Conservation (phyloP, 192 early-diverging fungal species). For the Coemansia sp. region DNA sequence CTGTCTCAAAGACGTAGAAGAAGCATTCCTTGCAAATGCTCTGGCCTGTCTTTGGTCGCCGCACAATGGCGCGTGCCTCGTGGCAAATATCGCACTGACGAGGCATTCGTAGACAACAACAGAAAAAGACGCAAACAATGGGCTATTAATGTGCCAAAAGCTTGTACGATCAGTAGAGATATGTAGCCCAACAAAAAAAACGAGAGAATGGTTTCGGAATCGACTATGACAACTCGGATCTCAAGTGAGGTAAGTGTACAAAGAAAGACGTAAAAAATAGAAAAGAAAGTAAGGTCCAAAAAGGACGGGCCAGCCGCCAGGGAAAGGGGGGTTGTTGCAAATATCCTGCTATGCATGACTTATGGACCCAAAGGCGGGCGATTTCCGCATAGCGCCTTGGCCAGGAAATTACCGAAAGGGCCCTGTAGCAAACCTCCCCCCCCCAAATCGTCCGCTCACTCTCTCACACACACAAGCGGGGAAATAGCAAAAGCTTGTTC, state of each 20-base stretch:
- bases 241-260: background rate
- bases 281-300: constrained; percentile 7
- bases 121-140: background rate
- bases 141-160: background rate
- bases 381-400: constrained; percentile 9
- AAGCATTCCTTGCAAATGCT: constrained; percentile 92
- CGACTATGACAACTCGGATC: background rate
- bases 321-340: constrained; percentile 4
- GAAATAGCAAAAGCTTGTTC: background rate
- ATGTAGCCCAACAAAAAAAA: background rate
- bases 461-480: background rate
- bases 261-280: background rate
- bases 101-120: constrained; percentile 44
- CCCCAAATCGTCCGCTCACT: background rate
- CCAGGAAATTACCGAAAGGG: constrained; percentile 1
- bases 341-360: constrained; percentile 1
- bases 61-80: constrained; percentile 75
- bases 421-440: background rate
- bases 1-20: constrained; percentile 90
- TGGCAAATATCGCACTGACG: constrained; percentile 75
- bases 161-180: background rate
- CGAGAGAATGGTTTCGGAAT: constrained; percentile 1
- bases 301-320: background rate
- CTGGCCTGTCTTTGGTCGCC: constrained; percentile 91
- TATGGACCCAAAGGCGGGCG: constrained; percentile 4